Conservation (phyloP, 1,284 basidiomycete genomes). For the Agroathelia rolfsii region DNA sequence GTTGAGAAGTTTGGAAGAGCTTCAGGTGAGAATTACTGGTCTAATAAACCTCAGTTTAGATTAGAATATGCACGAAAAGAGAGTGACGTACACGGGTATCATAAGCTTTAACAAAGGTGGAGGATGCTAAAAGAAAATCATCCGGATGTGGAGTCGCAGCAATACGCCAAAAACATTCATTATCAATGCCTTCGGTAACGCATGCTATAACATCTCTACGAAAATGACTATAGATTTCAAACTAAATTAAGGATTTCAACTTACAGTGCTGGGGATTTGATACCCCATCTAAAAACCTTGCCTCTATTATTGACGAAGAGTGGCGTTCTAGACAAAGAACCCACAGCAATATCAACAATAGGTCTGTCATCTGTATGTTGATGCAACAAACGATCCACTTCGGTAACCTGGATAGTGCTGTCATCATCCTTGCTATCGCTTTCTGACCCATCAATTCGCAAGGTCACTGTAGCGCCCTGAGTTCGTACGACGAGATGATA, state of each 20-base stretch:
- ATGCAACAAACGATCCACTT: slow-evolving; percentile 6
- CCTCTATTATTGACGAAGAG: slow-evolving; percentile 38
- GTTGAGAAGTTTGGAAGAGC: slow-evolving; percentile 6
- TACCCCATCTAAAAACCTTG: slow-evolving; percentile 28
- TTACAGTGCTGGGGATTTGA: slow-evolving; percentile 24
- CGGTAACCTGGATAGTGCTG: too few relatives aligned
- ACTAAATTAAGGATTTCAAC: slow-evolving; percentile 3
- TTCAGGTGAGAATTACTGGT: slow-evolving; percentile 5
- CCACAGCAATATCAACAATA: slow-evolving; percentile 35
- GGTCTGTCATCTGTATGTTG: slow-evolving; percentile 18
- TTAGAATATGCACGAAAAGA: slow-evolving; percentile 1
- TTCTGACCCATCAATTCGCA: slow-evolving; percentile 15
- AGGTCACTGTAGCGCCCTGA: slow-evolving; percentile 18
- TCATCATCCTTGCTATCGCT: too few relatives aligned
- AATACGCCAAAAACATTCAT: slow-evolving; percentile 26
- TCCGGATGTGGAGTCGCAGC: slow-evolving; percentile 10
- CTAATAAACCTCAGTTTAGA: too few relatives aligned
- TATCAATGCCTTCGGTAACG: slow-evolving; percentile 7
- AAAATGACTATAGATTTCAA: slow-evolving; percentile 22
- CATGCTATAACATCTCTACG: slow-evolving; percentile 12
- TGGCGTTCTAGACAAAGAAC: slow-evolving; percentile 18
- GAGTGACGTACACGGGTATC: slow-evolving; percentile 39
- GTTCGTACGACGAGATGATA: slow-evolving; percentile 15
- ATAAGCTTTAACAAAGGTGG: slow-evolving; percentile 23
- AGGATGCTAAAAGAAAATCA: slow-evolving; percentile 24